phyloP scores from a whole-genome alignment of 441 rosid genomes.

The Melastoma candidum region DNA sequence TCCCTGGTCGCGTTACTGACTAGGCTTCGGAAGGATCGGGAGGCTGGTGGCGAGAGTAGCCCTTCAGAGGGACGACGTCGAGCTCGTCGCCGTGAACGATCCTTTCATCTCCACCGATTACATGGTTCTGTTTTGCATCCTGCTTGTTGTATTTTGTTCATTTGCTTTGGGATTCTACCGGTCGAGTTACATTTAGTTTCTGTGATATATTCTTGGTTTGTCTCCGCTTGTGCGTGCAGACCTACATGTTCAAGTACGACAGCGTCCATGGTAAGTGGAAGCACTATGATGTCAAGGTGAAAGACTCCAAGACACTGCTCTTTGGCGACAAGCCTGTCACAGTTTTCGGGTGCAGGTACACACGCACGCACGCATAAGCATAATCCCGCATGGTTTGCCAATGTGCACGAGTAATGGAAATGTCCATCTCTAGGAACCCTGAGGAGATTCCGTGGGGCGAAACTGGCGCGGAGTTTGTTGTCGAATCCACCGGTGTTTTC shows the following conservation, averaged over 20 bases:
- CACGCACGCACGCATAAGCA: too few species aligned
- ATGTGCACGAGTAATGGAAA: background rate
- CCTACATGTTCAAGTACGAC: slow-evolving; percentile 88
- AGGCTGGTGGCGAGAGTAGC: slow-evolving; percentile 83
- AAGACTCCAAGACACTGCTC: slow-evolving; percentile 79
- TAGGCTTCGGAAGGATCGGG: slow-evolving; percentile 90
- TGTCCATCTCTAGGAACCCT: slow-evolving; percentile 46
- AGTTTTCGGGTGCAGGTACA: slow-evolving; percentile 58
- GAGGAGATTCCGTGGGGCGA: slow-evolving; percentile 96
- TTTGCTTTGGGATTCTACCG: too few species aligned
- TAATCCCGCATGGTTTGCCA: background rate
- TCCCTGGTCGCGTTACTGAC: too few species aligned
- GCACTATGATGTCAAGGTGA: slow-evolving; percentile 55
- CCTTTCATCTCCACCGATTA: slow-evolving; percentile 86
- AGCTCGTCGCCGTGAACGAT: slow-evolving; percentile 86
- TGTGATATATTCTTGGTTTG: too few species aligned
- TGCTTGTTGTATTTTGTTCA: too few species aligned
- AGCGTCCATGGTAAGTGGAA: slow-evolving; percentile 93
- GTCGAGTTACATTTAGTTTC: too few species aligned
- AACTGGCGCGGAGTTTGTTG: slow-evolving; percentile 76
- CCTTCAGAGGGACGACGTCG: slow-evolving; percentile 68
- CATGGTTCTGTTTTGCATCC: slow-evolving; percentile 33
- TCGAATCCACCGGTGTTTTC: slow-evolving; percentile 92
- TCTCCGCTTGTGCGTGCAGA: slow-evolving; percentile 22
- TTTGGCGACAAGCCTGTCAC: slow-evolving; percentile 73